Evolutionary conservation across 192 early-diverging fungal genomes (phyloP).

Genomic region (Podila horticola): DNA sequence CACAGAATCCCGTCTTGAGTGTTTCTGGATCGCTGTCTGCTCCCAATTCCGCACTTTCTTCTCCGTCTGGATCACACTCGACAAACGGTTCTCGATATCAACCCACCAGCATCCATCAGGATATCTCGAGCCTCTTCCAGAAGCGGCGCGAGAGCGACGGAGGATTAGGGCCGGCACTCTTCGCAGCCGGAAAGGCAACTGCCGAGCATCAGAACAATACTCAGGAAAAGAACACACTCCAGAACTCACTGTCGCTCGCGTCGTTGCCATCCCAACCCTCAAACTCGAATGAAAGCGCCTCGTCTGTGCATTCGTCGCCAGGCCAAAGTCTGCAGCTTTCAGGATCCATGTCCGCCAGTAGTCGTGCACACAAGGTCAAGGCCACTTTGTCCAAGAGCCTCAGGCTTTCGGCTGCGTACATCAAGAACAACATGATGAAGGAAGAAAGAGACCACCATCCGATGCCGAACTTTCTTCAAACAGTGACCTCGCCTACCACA

Average conservation of each 20-base stretch:
- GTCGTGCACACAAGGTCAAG: conserved; percentile 43
- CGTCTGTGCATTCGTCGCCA: neutral
- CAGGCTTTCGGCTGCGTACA: conserved; percentile 36
- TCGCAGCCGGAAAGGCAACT: conserved; percentile 11
- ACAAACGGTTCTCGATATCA: conserved; percentile 13
- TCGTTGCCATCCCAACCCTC: conserved; percentile 1
- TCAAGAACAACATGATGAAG: conserved; percentile 54
- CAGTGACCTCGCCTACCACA: neutral
- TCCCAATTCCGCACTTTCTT: conserved; percentile 2
- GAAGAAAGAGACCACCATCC: conserved; percentile 24
- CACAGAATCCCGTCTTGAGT: too few species aligned
- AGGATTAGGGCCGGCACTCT: conserved; percentile 10
- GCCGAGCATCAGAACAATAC: conserved; percentile 1
- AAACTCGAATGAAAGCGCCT: neutral
- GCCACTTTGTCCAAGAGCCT: conserved; percentile 45
- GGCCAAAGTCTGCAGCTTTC: conserved; percentile 7
- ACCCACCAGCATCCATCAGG: conserved; percentile 31
- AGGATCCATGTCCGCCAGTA: neutral
- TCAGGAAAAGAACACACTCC: conserved; percentile 9
- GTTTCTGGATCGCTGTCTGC: conserved; percentile 6
- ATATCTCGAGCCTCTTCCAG: conserved; percentile 26
- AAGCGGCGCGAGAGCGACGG: conserved; percentile 31
- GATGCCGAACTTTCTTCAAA: neutral
- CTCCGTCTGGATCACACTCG: conserved; percentile 7
- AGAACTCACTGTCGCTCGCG: conserved; percentile 7